phyloP scores from a whole-genome alignment of 495 filamentous ascomycete genomes.

The Aspergillus baeticus region DNA sequence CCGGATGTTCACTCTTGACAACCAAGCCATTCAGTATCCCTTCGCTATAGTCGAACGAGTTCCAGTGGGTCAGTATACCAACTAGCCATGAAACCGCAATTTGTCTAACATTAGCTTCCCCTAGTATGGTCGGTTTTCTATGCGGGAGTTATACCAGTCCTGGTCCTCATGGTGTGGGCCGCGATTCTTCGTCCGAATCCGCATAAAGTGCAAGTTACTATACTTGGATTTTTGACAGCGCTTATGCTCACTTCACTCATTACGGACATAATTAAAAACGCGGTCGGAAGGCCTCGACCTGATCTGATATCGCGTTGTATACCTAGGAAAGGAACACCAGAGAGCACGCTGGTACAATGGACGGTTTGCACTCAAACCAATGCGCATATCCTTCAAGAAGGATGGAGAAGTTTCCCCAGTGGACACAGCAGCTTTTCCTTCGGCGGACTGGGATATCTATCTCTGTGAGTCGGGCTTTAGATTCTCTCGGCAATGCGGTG shows the following conservation, averaged over 20 bases:
- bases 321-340: conserved; percentile 62
- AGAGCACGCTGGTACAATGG: conserved; percentile 65
- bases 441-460: conserved; percentile 77
- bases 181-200: conserved; percentile 53
- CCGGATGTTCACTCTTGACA: conserved; percentile 70
- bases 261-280: conserved; percentile 91
- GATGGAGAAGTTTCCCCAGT: conserved; percentile 89
- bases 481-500: too few relatives aligned
- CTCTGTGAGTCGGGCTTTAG: conserved; percentile 60
- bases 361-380: conserved; percentile 78
- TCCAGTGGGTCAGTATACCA: conserved; percentile 57
- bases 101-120: conserved; percentile 12
- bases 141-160: conserved; percentile 67
- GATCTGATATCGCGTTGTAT: conserved; percentile 89
- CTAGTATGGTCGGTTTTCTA: conserved; percentile 73
- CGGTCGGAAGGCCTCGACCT: conserved; percentile 84
- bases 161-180: conserved; percentile 64
- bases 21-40: conserved; percentile 80
- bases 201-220: conserved; percentile 83
- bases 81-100: background rate
- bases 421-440: conserved; percentile 89
- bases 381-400: conserved; percentile 81
- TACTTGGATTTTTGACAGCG: conserved; percentile 76
- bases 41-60: conserved; percentile 85
- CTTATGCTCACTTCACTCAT: conserved; percentile 77